Conservation (phyloP, 768 basidiomycete genomes). For the Boletus rufocinnamomeus region DNA sequence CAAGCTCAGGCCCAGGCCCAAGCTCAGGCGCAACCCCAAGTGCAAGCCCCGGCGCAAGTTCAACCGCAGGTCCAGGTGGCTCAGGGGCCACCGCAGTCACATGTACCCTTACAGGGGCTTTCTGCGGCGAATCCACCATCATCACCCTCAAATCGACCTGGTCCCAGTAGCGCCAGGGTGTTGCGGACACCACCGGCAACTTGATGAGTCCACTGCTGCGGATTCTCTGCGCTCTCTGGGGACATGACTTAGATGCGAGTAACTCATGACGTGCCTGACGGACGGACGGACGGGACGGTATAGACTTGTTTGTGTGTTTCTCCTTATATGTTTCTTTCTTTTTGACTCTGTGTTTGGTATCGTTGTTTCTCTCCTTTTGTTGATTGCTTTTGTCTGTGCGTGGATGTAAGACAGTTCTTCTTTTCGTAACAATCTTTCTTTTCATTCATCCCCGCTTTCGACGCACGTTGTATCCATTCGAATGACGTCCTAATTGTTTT, state of each 20-base stretch:
- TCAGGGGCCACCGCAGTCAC: slow-evolving; percentile 24
- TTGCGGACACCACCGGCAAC: slow-evolving; percentile 22
- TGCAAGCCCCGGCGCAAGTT: slow-evolving; percentile 20
- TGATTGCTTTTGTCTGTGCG: not conserved
- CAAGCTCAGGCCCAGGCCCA: slow-evolving; percentile 35
- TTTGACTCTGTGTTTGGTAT: not conserved
- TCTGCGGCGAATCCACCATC: slow-evolving; percentile 19
- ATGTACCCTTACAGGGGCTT: slow-evolving; percentile 26
- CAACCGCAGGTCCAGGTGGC: slow-evolving; percentile 25
- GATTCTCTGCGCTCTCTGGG: slow-evolving; percentile 6
- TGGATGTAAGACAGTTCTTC: slow-evolving; percentile 13
- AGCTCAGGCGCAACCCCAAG: slow-evolving; percentile 25
- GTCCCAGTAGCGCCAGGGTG: slow-evolving; percentile 24
- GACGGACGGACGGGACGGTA: slow-evolving; percentile 25
- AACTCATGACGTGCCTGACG: slow-evolving; percentile 14
- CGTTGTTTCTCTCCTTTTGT: not conserved
- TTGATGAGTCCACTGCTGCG: slow-evolving; percentile 9
- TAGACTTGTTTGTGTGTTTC: slow-evolving; percentile 19
- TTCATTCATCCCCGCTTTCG: not conserved
- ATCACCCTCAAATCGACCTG: slow-evolving; percentile 27
- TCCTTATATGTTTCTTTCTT: slow-evolving; percentile 9
- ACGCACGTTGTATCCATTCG: slow-evolving; percentile 19
- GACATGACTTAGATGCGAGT: slow-evolving; percentile 25
- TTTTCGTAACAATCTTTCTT: slow-evolving; percentile 4
- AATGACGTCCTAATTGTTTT: slow-evolving; percentile 12